Conservation (phyloP, 768 basidiomycete species). For the Amanita rubescens region DNA sequence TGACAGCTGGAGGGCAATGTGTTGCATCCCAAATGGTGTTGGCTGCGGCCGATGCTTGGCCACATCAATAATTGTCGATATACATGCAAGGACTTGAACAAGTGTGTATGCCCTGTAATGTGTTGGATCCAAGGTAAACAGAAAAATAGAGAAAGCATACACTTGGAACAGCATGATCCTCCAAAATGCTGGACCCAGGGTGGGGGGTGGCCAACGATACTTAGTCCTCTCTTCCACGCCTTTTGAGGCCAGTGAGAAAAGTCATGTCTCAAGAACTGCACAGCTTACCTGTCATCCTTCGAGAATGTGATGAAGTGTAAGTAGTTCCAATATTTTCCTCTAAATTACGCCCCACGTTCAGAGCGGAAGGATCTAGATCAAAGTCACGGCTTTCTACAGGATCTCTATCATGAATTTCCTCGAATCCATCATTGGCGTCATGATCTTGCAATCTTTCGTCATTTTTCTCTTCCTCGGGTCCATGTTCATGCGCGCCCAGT, state of each 20-base stretch:
- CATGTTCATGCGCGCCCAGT: background rate
- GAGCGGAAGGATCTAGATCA: background rate
- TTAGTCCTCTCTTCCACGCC: background rate
- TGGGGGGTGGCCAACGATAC: background rate
- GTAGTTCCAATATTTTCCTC: background rate
- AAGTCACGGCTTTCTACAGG: background rate
- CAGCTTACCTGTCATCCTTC: background rate
- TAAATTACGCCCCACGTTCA: background rate
- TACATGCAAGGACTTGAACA: constrained; percentile 39
- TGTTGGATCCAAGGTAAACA: constrained; percentile 2
- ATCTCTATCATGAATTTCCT: background rate
- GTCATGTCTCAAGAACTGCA: background rate
- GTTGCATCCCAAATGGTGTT: constrained; percentile 55
- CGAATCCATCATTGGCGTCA: background rate
- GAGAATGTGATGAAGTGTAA: background rate
- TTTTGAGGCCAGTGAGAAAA: background rate
- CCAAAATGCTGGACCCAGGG: constrained; percentile 2
- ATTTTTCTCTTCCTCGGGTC: background rate
- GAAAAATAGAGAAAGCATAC: constrained; percentile 21
- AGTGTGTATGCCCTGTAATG: constrained; percentile 33
- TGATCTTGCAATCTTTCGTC: background rate
- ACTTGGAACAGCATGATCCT: constrained; percentile 28
- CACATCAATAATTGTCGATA: constrained; percentile 48
- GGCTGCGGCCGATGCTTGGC: constrained; percentile 29
- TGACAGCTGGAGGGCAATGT: constrained; percentile 49